Conservation (phyloP, 2,329 filamentous ascomycete species). For the Arthroderma sp. region DNA sequence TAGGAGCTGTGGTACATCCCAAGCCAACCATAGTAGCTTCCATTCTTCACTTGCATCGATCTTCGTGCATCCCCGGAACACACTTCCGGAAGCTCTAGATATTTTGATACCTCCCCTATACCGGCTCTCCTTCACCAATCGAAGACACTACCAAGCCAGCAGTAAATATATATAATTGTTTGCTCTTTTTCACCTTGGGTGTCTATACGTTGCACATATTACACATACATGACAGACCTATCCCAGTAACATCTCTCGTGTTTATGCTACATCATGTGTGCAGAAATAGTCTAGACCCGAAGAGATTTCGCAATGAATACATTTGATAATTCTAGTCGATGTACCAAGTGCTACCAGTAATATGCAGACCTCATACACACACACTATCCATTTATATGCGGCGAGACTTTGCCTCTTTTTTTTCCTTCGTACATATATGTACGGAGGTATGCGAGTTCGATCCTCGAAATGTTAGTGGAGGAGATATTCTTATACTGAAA, state of each 20-base stretch:
- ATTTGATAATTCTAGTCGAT: not conserved
- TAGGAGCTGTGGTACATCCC: not conserved
- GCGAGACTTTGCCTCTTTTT: not conserved
- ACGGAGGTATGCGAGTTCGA: not conserved
- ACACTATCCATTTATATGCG: not conserved
- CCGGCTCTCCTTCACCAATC: not conserved
- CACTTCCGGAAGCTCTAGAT: not conserved
- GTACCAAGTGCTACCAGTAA: not conserved
- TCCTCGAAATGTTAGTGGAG: not conserved
- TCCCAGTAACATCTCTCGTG: not conserved
- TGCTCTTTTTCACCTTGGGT: not conserved
- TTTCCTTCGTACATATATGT: not conserved
- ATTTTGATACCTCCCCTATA: not conserved
- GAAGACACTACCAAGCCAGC: not conserved
- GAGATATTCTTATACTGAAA: not conserved
- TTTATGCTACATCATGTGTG: not conserved
- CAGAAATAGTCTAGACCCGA: not conserved
- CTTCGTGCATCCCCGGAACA: not conserved
- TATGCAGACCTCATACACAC: not conserved
- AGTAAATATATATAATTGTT: not conserved
- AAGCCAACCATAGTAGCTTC: not conserved
- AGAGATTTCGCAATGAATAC: not conserved
- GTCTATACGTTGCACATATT: constrained; percentile 3
- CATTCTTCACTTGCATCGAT: not conserved
- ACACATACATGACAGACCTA: not conserved